Evolutionary conservation across 208 protist genomes (phyloP).

Genomic region (Polymyxa betae): DNA sequence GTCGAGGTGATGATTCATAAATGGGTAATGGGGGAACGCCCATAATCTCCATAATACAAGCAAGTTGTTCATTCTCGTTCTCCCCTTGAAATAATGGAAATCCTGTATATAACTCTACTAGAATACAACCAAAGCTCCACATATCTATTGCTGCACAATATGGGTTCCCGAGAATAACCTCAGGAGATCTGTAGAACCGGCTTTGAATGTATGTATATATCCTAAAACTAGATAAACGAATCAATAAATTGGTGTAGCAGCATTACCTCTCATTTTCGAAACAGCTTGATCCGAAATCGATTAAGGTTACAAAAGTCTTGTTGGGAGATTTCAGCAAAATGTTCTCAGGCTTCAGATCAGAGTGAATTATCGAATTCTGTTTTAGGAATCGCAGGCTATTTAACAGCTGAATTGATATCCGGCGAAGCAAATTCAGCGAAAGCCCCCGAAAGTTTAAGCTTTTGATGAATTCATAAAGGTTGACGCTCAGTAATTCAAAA

Average conservation of each 20-base stretch:
- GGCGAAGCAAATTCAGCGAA: slow-evolving; percentile 70
- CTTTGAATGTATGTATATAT: slow-evolving; percentile 77
- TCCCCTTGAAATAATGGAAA: slow-evolving; percentile 71
- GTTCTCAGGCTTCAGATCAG: slow-evolving; percentile 75
- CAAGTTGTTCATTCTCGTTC: slow-evolving; percentile 69
- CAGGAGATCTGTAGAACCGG: slow-evolving; percentile 75
- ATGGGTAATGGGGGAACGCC: slow-evolving; percentile 71
- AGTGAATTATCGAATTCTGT: slow-evolving; percentile 70
- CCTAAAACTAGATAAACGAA: not conserved
- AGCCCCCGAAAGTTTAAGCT: slow-evolving; percentile 77
- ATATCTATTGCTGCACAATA: slow-evolving; percentile 76
- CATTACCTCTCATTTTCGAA: slow-evolving; percentile 59
- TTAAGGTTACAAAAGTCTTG: slow-evolving; percentile 68
- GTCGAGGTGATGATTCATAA: slow-evolving; percentile 70
- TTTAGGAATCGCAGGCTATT: slow-evolving; percentile 16
- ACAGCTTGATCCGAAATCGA: slow-evolving; percentile 75
- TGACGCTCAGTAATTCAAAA: slow-evolving; percentile 83
- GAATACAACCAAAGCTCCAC: slow-evolving; percentile 74
- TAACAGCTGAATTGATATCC: slow-evolving; percentile 66
- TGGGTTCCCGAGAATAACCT: slow-evolving; percentile 72
- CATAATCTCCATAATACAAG: slow-evolving; percentile 67
- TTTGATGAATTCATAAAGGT: slow-evolving; percentile 87
- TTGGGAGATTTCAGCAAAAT: slow-evolving; percentile 65
- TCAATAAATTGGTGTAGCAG: not conserved
- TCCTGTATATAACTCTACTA: slow-evolving; percentile 69